Evolutionary conservation across 306 rosid genomes (phyloP).

Genomic region (Lotus japonicus): DNA sequence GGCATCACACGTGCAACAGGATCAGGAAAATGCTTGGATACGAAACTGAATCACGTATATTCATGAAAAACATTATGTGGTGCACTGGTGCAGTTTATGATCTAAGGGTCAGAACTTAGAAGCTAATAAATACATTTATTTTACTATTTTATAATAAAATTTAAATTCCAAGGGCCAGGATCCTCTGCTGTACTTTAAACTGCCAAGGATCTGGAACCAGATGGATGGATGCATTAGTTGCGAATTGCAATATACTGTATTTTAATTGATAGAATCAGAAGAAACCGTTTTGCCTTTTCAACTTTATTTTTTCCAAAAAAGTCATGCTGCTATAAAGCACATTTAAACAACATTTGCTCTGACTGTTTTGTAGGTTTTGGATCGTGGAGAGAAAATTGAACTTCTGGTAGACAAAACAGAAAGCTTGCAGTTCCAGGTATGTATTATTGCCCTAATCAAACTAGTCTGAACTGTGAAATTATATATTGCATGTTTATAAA

Average conservation of each 20-base stretch:
- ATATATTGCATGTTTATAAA: too few species aligned
- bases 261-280: too few species aligned
- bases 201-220: neutral
- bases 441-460: neutral
- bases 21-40: neutral
- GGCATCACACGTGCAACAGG: too few species aligned
- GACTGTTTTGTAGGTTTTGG: conserved; percentile 69
- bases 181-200: neutral
- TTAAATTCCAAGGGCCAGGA: neutral
- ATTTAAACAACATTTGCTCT: neutral
- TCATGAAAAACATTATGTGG: too few species aligned
- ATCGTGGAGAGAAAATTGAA: conserved; percentile 96
- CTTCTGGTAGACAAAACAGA: conserved; percentile 95
- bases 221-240: neutral
- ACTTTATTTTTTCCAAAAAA: neutral
- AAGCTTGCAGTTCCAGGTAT: conserved; percentile 92
- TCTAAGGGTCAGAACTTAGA: too few species aligned
- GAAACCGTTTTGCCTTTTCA: neutral
- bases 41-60: neutral
- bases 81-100: neutral
- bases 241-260: neutral
- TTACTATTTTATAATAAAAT: too few species aligned
- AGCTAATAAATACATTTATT: too few species aligned
- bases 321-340: neutral
- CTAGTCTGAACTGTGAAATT: neutral